Evolutionary conservation across 208 protist genomes (phyloP).

Genomic region (Zelonia costaricensis): DNA sequence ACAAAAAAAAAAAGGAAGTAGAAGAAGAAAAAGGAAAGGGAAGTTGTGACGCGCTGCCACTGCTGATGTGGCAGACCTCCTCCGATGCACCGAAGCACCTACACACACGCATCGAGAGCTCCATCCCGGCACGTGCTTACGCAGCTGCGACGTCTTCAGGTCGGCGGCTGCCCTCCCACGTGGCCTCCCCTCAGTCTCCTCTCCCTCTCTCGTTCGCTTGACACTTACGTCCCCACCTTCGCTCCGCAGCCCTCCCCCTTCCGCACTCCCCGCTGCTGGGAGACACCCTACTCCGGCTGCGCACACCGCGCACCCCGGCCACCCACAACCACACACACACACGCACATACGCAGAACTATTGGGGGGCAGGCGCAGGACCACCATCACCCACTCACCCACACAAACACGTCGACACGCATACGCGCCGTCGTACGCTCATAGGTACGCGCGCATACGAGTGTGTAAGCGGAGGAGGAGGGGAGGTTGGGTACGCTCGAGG

Average conservation of each 20-base stretch:
- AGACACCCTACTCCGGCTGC: neutral
- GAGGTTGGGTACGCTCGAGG: neutral
- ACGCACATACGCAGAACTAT: neutral
- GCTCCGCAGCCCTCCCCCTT: too few species aligned
- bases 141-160: too few species aligned
- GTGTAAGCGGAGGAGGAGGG: neutral
- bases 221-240: too few species aligned
- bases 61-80: too few species aligned
- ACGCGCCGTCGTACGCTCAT: constrained; percentile 21
- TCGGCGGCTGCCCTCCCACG: too few species aligned
- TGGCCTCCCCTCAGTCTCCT: too few species aligned
- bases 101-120: neutral
- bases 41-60: too few species aligned
- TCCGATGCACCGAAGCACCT: neutral
- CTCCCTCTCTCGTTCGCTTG: too few species aligned
- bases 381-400: neutral
- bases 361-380: neutral
- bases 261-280: neutral
- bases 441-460: constrained; percentile 22
- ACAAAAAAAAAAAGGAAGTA: neutral
- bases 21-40: neutral
- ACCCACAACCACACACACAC: neutral
- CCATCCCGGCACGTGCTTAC: neutral
- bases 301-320: neutral
- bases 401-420: neutral